phyloP scores from a whole-genome alignment of 2,329 filamentous ascomycete species.

The Seiridium cupressi region DNA sequence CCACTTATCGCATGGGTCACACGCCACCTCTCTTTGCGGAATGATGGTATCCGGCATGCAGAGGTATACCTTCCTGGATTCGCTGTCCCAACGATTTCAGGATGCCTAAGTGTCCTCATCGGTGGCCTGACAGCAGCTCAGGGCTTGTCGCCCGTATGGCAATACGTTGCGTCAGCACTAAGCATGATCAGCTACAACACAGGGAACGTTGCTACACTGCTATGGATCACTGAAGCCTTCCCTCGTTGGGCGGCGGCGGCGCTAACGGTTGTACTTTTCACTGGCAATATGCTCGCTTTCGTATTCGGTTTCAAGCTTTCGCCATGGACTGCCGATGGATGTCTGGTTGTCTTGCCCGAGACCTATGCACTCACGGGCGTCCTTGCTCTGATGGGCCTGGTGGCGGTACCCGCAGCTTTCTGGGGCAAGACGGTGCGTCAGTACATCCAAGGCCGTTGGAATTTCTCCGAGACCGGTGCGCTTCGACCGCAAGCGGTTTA shows the following conservation, averaged over 20 bases:
- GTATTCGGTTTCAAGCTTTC: conserved; percentile 13
- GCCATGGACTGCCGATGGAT: conserved; percentile 8
- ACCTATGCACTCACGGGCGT: conserved; percentile 10
- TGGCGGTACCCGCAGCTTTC: conserved; percentile 22
- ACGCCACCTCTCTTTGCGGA: conserved; percentile 19
- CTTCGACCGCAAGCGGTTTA: conserved; percentile 18
- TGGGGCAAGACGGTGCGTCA: conserved; percentile 24
- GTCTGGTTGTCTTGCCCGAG: conserved; percentile 9
- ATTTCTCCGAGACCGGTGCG: conserved; percentile 18
- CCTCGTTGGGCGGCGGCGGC: conserved; percentile 23
- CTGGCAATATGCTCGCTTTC: conserved; percentile 16
- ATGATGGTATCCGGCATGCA: conserved; percentile 21
- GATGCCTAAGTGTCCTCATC: neutral
- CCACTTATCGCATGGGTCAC: conserved; percentile 17
- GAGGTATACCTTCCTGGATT: conserved; percentile 24
- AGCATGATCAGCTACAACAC: conserved; percentile 18
- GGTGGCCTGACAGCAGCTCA: conserved; percentile 12
- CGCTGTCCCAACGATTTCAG: conserved; percentile 14
- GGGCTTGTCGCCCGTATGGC: conserved; percentile 7
- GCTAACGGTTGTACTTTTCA: conserved; percentile 16
- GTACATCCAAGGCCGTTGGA: conserved; percentile 21
- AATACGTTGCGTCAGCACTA: conserved; percentile 16
- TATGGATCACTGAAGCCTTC: conserved; percentile 25
- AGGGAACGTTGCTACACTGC: conserved; percentile 17
- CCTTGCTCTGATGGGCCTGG: conserved; percentile 15